Evolutionary conservation across 2,329 filamentous ascomycete genomes (phyloP).

Genomic region (Fusarium longipes): DNA sequence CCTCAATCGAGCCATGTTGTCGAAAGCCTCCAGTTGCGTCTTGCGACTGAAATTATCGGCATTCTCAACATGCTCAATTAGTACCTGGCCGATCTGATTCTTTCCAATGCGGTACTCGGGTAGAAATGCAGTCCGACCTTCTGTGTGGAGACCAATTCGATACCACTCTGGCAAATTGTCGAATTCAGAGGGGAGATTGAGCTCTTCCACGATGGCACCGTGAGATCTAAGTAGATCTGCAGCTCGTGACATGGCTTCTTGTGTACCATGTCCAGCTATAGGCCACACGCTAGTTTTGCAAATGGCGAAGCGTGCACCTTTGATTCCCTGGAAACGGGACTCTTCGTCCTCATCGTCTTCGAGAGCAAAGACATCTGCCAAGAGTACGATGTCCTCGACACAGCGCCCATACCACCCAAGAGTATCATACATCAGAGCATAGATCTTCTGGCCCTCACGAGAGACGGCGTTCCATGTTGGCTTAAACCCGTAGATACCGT

Average conservation of each 20-base stretch:
- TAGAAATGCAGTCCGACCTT: constrained; percentile 66
- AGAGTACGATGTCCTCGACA: constrained; percentile 67
- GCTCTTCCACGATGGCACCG: constrained; percentile 67
- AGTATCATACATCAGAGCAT: constrained; percentile 70
- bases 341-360: constrained; percentile 59
- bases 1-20: constrained; percentile 64
- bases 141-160: constrained; percentile 60
- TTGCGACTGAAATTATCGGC: constrained; percentile 56
- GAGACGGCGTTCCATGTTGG: constrained; percentile 74
- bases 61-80: constrained; percentile 67
- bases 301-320: constrained; percentile 66
- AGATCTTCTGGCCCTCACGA: constrained; percentile 70
- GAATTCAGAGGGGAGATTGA: constrained; percentile 65
- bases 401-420: constrained; percentile 69
- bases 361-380: constrained; percentile 66
- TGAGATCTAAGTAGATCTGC: constrained; percentile 54
- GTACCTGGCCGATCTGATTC: constrained; percentile 57
- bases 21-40: constrained; percentile 63
- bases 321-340: constrained; percentile 52
- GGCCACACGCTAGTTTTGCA: constrained; percentile 66
- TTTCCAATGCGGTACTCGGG: constrained; percentile 64
- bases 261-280: constrained; percentile 59
- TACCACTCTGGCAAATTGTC: constrained; percentile 64
- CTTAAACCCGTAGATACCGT: constrained; percentile 74
- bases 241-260: constrained; percentile 56